Evolutionary conservation across 148 eudicot genomes (phyloP).

Genomic region (Talinum fruticosum): DNA sequence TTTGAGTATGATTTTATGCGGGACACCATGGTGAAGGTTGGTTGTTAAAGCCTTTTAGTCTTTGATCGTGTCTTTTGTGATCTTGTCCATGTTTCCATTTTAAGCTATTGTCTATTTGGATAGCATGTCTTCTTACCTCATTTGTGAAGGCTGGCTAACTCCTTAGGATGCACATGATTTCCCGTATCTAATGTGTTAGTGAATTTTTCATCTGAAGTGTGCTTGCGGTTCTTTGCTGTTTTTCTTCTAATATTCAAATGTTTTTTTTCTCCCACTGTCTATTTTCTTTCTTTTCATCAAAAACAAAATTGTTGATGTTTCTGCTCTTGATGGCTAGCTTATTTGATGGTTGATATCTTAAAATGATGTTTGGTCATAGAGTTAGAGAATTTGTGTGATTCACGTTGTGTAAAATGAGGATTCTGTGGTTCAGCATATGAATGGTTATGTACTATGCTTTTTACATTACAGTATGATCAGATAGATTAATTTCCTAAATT

Average conservation of each 20-base stretch:
- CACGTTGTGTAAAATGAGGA: neutral
- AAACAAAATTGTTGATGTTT: neutral
- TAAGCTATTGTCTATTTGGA: neutral
- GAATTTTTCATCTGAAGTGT: neutral
- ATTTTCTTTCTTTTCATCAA: neutral
- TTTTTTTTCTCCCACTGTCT: neutral
- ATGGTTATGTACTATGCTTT: neutral
- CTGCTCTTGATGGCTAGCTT: neutral
- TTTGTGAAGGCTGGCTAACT: neutral
- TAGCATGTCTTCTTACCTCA: neutral
- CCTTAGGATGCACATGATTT: neutral
- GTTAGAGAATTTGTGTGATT: neutral
- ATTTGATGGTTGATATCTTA: neutral
- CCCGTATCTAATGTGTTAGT: neutral
- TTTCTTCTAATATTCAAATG: neutral
- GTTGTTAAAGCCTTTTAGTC: constrained; percentile 8
- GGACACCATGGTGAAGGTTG: constrained; percentile 90
- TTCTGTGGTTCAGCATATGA: neutral
- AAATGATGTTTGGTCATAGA: neutral
- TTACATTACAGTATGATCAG: neutral
- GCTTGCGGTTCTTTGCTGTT: neutral
- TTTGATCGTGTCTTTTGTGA: neutral
- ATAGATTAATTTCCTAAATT: neutral
- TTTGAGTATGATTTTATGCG: constrained; percentile 93
- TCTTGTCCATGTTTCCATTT: neutral